Percentiles rank a stretch among this genome's conserved stretches.
Evolutionary conservation across 2,329 filamentous ascomycete species (phyloP).

Genomic region (Helicocarpus griseus): DNA sequence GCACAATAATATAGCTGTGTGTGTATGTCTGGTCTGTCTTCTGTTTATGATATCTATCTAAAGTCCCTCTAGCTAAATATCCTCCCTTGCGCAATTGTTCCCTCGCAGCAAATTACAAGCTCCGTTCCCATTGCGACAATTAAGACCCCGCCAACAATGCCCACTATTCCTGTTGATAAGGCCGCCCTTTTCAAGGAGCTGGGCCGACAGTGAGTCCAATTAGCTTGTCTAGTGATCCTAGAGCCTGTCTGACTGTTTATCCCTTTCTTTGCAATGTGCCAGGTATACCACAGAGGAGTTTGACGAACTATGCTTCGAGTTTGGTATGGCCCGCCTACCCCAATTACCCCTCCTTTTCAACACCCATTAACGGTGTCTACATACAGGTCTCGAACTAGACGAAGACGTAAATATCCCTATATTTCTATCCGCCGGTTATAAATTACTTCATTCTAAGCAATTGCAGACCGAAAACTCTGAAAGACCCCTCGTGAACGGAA

Average conservation of each 20-base stretch:
- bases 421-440: slow-evolving; percentile 14
- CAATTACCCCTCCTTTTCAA: slow-evolving; percentile 5
- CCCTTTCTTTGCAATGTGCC: slow-evolving; percentile 4
- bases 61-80: background rate
- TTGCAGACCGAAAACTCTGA: slow-evolving; percentile 59
- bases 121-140: background rate
- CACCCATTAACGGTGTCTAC: slow-evolving; percentile 13
- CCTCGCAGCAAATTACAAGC: background rate
- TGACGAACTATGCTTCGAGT: slow-evolving; percentile 96
- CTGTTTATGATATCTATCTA: background rate
- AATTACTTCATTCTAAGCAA: slow-evolving; percentile 18
- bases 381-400: slow-evolving; percentile 74
- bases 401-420: slow-evolving; percentile 56
- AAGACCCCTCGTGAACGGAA: slow-evolving; percentile 63
- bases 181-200: slow-evolving; percentile 89
- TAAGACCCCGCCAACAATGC: slow-evolving; percentile 53
- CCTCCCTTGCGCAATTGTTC: background rate
- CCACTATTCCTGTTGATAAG: slow-evolving; percentile 95
- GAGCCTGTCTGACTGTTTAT: slow-evolving; percentile 4
- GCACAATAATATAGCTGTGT: background rate
- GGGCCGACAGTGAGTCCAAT: slow-evolving; percentile 63
- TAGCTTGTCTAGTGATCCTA: slow-evolving; percentile 13
- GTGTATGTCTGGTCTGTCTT: background rate
- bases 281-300: slow-evolving; percentile 91
- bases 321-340: slow-evolving; percentile 45